Conservation (phyloP, 768 basidiomycete species). For the Phaeolepiota aurea region DNA sequence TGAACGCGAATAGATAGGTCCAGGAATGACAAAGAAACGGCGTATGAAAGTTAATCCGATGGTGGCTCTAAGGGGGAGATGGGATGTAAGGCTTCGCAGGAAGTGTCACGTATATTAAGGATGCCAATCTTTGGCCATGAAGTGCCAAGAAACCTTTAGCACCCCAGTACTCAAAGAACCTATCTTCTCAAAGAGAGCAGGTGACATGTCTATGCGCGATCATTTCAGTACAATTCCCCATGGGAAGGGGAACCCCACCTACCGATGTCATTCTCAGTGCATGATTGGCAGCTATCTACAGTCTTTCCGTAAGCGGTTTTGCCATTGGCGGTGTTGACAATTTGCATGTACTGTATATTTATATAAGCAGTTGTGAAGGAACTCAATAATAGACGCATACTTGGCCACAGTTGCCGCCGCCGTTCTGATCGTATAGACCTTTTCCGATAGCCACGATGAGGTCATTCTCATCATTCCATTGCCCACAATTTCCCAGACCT, state of each 20-base stretch:
- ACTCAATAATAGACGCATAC: slow-evolving; percentile 23
- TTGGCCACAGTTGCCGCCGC: slow-evolving; percentile 51
- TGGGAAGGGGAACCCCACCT: slow-evolving; percentile 13
- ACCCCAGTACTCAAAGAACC: slow-evolving; percentile 38
- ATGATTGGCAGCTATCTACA: slow-evolving; percentile 53
- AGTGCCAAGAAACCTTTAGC: slow-evolving; percentile 52
- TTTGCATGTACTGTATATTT: slow-evolving; percentile 42
- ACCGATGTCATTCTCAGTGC: slow-evolving; percentile 50
- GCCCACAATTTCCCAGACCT: slow-evolving; percentile 59
- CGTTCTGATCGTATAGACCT: slow-evolving; percentile 38
- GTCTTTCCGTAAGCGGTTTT: slow-evolving; percentile 38
- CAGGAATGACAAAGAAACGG: not conserved
- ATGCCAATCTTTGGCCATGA: slow-evolving; percentile 37
- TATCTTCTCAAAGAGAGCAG: slow-evolving; percentile 47
- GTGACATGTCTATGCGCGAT: slow-evolving; percentile 67
- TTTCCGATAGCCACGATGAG: slow-evolving; percentile 57
- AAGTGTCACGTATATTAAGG: slow-evolving; percentile 21
- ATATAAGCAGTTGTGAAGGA: not conserved
- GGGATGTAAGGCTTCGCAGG: not conserved
- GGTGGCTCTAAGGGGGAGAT: not conserved
- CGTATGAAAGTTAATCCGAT: not conserved
- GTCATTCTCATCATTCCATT: slow-evolving; percentile 35
- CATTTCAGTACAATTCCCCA: no score
- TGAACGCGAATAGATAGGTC: not conserved
- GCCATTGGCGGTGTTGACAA: slow-evolving; percentile 52